Percentiles rank a stretch among this genome's conserved stretches.
Conservation (phyloP, 768 basidiomycete species). For the Panaeolus cyanescens region DNA sequence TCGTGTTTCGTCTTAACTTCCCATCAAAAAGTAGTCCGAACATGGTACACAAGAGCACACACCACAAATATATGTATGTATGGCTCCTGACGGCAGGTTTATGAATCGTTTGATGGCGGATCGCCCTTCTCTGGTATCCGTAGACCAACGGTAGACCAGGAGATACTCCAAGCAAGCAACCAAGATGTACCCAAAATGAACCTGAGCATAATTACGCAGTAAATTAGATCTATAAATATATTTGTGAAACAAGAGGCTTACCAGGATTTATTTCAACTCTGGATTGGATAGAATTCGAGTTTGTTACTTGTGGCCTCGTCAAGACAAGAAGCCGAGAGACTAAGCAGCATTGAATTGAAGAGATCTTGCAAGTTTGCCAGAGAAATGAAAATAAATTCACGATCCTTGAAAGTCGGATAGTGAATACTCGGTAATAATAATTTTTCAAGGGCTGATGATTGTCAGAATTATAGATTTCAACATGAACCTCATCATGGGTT, state of each 20-base stretch:
- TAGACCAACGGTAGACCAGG: slow-evolving; percentile 12
- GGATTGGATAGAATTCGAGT: not conserved
- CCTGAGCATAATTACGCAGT: not conserved
- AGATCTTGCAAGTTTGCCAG: not conserved
- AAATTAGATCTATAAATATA: not conserved
- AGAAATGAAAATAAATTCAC: too few relatives aligned
- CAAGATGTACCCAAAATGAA: not conserved
- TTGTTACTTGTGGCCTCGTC: not conserved
- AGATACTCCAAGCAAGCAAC: not conserved
- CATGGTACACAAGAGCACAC: slow-evolving; percentile 5
- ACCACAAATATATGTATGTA: slow-evolving; percentile 23
- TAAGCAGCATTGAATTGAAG: not conserved
- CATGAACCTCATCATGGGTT: not conserved
- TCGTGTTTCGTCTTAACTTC: slow-evolving; percentile 19
- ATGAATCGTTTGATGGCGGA: slow-evolving; percentile 16
- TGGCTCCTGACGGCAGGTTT: slow-evolving; percentile 11
- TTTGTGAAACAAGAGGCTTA: not conserved
- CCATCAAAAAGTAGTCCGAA: slow-evolving; percentile 25
- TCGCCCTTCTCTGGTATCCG: slow-evolving; percentile 17
- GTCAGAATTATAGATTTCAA: not conserved
- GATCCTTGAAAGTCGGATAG: too few relatives aligned
- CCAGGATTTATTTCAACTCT: not conserved
- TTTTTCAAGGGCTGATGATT: not conserved
- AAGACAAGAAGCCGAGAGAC: not conserved
- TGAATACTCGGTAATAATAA: not conserved